phyloP scores from a whole-genome alignment of 2,329 filamentous ascomycete species.

The Fusarium poae region DNA sequence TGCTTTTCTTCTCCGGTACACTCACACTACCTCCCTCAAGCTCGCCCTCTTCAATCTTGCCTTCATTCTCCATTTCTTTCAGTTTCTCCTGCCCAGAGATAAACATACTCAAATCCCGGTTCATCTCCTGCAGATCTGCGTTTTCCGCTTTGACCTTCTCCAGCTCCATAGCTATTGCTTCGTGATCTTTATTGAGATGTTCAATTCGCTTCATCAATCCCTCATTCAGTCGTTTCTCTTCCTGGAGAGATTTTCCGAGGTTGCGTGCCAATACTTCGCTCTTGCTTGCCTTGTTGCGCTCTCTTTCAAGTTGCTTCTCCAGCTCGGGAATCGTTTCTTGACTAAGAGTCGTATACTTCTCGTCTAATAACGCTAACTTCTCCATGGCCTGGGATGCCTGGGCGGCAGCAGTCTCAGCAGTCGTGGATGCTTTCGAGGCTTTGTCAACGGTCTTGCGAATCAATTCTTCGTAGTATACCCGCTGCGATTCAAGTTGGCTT shows the following conservation, averaged over 20 bases:
- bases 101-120: constrained; percentile 88
- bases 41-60: constrained; percentile 74
- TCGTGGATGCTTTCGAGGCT: constrained; percentile 77
- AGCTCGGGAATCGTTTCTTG: constrained; percentile 73
- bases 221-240: constrained; percentile 88
- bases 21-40: constrained; percentile 79
- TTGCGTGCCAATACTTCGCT: constrained; percentile 81
- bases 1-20: constrained; percentile 71
- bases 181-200: constrained; percentile 75
- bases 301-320: constrained; percentile 79
- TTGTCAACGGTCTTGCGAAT: constrained; percentile 91
- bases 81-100: constrained; percentile 87
- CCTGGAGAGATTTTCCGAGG: constrained; percentile 80
- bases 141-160: constrained; percentile 72
- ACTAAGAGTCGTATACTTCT: constrained; percentile 60
- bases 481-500: constrained; percentile 91
- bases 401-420: constrained; percentile 72
- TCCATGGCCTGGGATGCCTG: constrained; percentile 63
- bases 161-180: constrained; percentile 68
- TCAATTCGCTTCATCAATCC: constrained; percentile 86
- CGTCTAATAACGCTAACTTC: constrained; percentile 66
- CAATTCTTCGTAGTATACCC: constrained; percentile 93
- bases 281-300: constrained; percentile 76
- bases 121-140: constrained; percentile 84
- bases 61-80: constrained; percentile 74